These are phyloP conservation scores for Gentiana macrophylla DNA, from an alignment of 257 asterid genomes.

Conservation along the genomic window DNA sequence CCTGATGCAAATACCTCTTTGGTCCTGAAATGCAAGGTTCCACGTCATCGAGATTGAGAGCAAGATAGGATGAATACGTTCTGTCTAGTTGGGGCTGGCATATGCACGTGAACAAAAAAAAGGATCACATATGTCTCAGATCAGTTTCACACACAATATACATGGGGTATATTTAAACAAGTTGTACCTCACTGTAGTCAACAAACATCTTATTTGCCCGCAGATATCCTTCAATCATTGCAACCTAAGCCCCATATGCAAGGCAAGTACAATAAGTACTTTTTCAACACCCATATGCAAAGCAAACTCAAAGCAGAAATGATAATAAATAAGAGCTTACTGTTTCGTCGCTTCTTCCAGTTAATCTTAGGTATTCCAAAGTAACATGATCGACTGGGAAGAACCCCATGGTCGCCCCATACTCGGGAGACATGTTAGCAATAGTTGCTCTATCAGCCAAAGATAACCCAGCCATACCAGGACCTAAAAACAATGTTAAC, in stretches of 20 bases:
- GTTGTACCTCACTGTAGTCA: conserved; percentile 65
- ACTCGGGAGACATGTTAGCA: conserved; percentile 96
- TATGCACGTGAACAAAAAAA: background rate
- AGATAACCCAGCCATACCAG: conserved; percentile 69
- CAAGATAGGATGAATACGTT: conserved; percentile 63
- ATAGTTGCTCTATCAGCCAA: conserved; percentile 93
- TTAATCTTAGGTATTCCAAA: conserved; percentile 62
- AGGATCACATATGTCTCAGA: background rate
- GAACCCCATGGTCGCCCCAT: conserved; percentile 98
- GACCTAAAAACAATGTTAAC: conserved; percentile 29
- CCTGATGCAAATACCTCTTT: conserved; percentile 39
- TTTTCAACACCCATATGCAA: background rate
- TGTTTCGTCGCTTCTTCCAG: conserved; percentile 80
- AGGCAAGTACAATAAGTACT: conserved; percentile 6
- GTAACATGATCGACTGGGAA: conserved; percentile 94
- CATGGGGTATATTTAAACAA: conserved; percentile 1
- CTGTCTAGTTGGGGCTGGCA: conserved; percentile 80
- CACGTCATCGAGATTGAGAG: conserved; percentile 59
- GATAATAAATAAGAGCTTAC: conserved; percentile 23
- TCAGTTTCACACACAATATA: background rate
- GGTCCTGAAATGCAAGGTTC: conserved; percentile 93
- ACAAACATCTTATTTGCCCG: conserved; percentile 79
- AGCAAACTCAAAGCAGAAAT: conserved; percentile 1
- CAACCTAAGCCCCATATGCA: conserved; percentile 36
- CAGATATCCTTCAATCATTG: conserved; percentile 77